Base-by-base conservation (phyloP, 352 stramenopile genomes). In the Phytophthora pluvialis region DNA sequence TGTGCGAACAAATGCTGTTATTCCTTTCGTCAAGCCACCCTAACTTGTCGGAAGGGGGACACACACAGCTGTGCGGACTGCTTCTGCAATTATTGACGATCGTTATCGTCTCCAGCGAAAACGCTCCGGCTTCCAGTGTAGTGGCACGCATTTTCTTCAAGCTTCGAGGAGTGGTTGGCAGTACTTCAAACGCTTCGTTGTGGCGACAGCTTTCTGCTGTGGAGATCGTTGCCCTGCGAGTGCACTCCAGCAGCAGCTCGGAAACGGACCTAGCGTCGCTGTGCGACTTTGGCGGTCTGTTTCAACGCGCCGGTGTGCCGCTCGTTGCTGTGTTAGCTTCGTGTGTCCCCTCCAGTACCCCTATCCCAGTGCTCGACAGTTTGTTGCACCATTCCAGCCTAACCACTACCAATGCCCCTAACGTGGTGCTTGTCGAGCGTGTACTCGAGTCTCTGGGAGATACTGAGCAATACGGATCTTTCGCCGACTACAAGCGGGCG, bases 1-100 rank as follows among this genome's bases (percentile, higher is more conserved):
- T 87, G 51, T 86, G 75, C 29, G 77, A 89, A 26, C 77, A 84
- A 55, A 25, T 87, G 18, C 36, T 87, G 29, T 87, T 85, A 38
- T 78, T 75, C 10, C 60, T 89, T 44, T 61, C 59, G 2, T 60
- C 47, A 35, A 59, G 29, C n/a, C 21, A 53, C 13, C 3, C 35
- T 9, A 15, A 48, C 4, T 49, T 50, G 8, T n/a, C 46, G 12
- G 26, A 63, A 33, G 44, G 12, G 5, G 39, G 39, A 32, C 25
- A 61, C 11, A 18, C 29, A 13, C 47, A 55, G 28, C 52, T 88
- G 5, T 86, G 72, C 43, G 60, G 78, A 18, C 32, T 88, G 39
- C 46, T 86, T 25, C 39, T 76, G 9, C 51, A 74, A 4, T 38
- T 84, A 26, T 40, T 85, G 48, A 75, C 62, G 29, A 63, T 77